phyloP scores from a whole-genome alignment of 1,284 basidiomycete genomes.

The Tylopilus sp. region DNA sequence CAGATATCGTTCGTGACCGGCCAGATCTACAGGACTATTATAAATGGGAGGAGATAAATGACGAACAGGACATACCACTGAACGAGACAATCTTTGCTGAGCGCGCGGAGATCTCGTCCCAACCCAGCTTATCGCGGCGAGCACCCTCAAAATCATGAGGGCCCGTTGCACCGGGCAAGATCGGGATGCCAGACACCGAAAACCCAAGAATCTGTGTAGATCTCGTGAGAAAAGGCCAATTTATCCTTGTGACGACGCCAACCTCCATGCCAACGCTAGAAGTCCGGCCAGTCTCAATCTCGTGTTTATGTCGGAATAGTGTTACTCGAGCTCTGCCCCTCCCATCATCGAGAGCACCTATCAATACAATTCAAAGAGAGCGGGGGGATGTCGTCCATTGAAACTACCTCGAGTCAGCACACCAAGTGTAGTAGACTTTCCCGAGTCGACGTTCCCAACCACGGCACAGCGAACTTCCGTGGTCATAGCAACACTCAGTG shows the following conservation, averaged over 20 bases:
- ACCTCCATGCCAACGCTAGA: conserved; percentile 97
- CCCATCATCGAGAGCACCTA: conserved; percentile 90
- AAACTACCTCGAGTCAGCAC: conserved; percentile 70
- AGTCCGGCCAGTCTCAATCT: conserved; percentile 93
- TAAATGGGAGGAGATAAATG: neutral
- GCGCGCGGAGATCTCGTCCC: conserved; percentile 94
- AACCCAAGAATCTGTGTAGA: conserved; percentile 77
- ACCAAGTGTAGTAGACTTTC: conserved; percentile 92
- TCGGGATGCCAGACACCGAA: conserved; percentile 65
- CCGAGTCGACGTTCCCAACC: conserved; percentile 92
- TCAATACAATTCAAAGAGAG: conserved; percentile 29
- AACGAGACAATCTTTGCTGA: conserved; percentile 95
- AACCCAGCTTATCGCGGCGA: conserved; percentile 82
- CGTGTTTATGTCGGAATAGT: conserved; percentile 96
- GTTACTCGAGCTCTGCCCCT: conserved; percentile 90
- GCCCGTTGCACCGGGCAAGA: conserved; percentile 62
- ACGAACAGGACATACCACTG: conserved; percentile 52
- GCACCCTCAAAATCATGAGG: conserved; percentile 58
- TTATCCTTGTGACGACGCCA: conserved; percentile 10
- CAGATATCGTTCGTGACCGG: conserved; percentile 86
- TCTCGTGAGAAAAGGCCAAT: neutral
- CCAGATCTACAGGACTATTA: conserved; percentile 57
- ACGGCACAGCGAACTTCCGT: conserved; percentile 94
- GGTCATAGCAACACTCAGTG: conserved; percentile 64
- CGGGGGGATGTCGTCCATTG: neutral